phyloP scores from a whole-genome alignment of 495 filamentous ascomycete species.

The Penicillium ucsense region DNA sequence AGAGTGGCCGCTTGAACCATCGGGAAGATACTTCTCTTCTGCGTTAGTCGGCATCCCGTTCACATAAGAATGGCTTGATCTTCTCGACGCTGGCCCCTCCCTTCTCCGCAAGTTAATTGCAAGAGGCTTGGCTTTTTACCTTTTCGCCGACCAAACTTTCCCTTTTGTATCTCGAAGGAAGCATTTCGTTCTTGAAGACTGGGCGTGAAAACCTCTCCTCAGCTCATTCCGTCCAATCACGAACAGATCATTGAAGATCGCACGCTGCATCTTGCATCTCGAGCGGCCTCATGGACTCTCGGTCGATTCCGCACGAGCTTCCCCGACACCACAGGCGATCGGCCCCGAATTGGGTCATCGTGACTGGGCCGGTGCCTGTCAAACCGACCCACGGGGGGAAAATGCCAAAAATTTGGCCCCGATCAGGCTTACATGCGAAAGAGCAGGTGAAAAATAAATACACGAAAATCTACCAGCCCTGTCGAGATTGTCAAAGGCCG shows the following conservation, averaged over 20 bases:
- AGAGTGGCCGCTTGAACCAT: not conserved
- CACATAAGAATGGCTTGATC: not conserved
- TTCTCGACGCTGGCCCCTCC: not conserved
- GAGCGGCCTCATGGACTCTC: conserved; percentile 1
- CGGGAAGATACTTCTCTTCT: not conserved
- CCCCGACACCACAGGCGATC: conserved; percentile 1
- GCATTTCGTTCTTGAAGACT: too few relatives aligned
- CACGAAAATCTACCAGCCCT: too few relatives aligned
- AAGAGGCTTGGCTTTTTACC: too few relatives aligned
- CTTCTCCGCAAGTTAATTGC: too few relatives aligned
- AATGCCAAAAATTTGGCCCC: not conserved
- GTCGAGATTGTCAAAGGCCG: too few relatives aligned
- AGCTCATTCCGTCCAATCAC: too few relatives aligned
- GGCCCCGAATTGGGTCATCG: not conserved
- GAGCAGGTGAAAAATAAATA: too few relatives aligned
- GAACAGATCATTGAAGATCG: too few relatives aligned
- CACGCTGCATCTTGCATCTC: conserved; percentile 4
- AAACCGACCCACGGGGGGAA: not conserved
- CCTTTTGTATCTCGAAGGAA: too few relatives aligned
- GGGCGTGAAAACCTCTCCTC: too few relatives aligned
- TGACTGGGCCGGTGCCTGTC: not conserved
- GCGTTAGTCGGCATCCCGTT: not conserved
- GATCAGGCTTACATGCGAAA: too few relatives aligned
- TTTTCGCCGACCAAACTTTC: too few relatives aligned
- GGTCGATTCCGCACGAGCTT: not conserved